A percentile compares a stretch with the other conserved stretches of the same genome.
phyloP scores from a whole-genome alignment of 148 eudicot genomes.

The Beta vulgaris region DNA sequence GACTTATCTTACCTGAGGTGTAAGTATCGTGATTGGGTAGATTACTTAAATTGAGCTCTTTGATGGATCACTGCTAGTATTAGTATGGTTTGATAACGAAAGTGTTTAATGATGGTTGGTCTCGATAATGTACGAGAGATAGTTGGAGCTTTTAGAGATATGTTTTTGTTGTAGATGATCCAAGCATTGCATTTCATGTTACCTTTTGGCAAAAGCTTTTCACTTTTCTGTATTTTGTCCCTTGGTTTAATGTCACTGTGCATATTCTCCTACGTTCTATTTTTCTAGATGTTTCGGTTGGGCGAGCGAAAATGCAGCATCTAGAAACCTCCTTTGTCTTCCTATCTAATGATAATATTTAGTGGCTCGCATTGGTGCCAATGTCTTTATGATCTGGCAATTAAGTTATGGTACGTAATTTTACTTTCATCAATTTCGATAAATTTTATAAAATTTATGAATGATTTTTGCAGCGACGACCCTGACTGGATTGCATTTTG shows the following conservation, averaged over 20 bases:
- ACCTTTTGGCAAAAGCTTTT: not conserved
- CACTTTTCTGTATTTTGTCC: not conserved
- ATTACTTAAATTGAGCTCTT: not conserved
- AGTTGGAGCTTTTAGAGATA: not conserved
- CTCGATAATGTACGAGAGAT: not conserved
- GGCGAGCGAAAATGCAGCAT: not conserved
- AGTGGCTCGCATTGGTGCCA: not conserved
- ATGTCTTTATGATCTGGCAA: not conserved
- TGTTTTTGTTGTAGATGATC: no score
- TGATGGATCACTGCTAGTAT: not conserved
- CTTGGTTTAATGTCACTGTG: not conserved
- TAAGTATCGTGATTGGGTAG: not conserved
- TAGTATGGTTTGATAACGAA: not conserved
- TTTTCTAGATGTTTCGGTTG: not conserved
- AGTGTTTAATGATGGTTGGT: not conserved
- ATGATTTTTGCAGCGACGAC: slow-evolving; percentile 23
- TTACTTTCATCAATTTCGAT: not conserved
- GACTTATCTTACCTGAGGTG: not conserved
- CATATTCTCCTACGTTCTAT: not conserved
- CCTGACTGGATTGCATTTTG: slow-evolving; percentile 30
- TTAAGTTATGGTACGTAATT: not conserved
- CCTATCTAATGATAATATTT: not conserved
- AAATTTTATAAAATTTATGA: not conserved
- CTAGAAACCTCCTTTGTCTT: not conserved
- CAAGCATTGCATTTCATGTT: not conserved